Base-by-base conservation (phyloP, 1,284 basidiomycete genomes). In the Ustilago tritici region DNA sequence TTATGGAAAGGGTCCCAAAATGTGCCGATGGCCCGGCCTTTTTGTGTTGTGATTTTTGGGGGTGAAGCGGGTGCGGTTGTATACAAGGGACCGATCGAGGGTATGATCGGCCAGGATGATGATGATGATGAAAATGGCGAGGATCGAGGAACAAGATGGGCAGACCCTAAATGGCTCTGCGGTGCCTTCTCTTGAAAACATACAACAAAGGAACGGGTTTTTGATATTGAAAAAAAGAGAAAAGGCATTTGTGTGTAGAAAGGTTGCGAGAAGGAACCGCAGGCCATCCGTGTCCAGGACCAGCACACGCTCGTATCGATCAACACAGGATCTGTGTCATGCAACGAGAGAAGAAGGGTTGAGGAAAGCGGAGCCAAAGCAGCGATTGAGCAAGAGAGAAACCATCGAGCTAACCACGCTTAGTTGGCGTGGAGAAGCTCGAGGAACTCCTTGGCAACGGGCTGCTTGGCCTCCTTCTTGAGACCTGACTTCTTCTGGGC, bases 381-480 rank as follows among this genome's bases (percentile, higher is more conserved):
- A 50, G 50, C 36, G 52, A 40, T 23, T 41, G 17, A 54, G 35
- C 19, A 50, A 56, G 28, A 56, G 41, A 62, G 56, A 19, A 46
- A 46, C n/a, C 43, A 46, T 46, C 43, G 19, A 46, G 43, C 11
- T 38, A 47, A 41, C 52, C 43, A 56, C 60, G 70, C 55, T 75
- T 75, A 78, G 69, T 56, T 50, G 69, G 81, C 81, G 68, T 75
- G 70, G 35, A 98, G 91, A 80, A 90, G 94, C 82, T 90, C 90
- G 87, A 95, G 89, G 93, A 97, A 98, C 71, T 91, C 90, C 88
- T 94, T 91, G 87, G 92, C 91, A 78, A 93, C 93, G 70, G 91
- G 89, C 72, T 82, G 76, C 58, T 71, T 78, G 65, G 80, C 66
- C 80, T 80, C 81, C 70, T 80, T 70, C 75, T 83, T 83, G 76